Conservation (phyloP, 257 asterid species). For the Scutellaria barbata region DNA sequence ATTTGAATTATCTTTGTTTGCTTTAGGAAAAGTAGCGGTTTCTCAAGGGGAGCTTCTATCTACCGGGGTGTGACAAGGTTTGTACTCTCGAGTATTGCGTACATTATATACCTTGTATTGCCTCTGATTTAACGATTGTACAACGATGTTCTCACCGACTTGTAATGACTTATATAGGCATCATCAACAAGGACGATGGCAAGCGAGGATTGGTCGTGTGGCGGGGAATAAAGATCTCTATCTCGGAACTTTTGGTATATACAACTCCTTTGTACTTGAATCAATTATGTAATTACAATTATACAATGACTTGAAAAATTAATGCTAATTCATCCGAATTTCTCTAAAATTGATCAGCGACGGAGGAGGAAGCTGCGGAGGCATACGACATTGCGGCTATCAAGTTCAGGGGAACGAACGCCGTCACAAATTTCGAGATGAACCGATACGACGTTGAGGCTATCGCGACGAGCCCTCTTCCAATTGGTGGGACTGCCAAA, state of each 20-base stretch:
- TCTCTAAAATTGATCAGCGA: slow-evolving; percentile 50
- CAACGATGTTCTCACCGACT: neutral
- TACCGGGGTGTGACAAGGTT: slow-evolving; percentile 94
- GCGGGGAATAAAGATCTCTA: slow-evolving; percentile 93
- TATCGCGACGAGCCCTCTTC: slow-evolving; percentile 81
- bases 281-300: neutral
- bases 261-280: neutral
- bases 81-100: neutral
- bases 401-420: slow-evolving; percentile 83
- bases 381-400: slow-evolving; percentile 97
- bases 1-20: neutral
- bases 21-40: slow-evolving; percentile 87
- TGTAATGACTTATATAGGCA: slow-evolving; percentile 57
- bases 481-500: slow-evolving; percentile 82
- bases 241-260: slow-evolving; percentile 89
- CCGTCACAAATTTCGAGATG: slow-evolving; percentile 94
- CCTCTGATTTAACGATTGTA: neutral
- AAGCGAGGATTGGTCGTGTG: slow-evolving; percentile 97
- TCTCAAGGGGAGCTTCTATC: slow-evolving; percentile 89
- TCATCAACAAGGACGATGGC: slow-evolving; percentile 99
- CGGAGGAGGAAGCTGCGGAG: slow-evolving; percentile 99
- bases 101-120: neutral
- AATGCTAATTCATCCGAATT: neutral
- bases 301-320: neutral
- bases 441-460: slow-evolving; percentile 84